phyloP scores from a whole-genome alignment of 1,284 basidiomycete species.

The Trametes pubescens region DNA sequence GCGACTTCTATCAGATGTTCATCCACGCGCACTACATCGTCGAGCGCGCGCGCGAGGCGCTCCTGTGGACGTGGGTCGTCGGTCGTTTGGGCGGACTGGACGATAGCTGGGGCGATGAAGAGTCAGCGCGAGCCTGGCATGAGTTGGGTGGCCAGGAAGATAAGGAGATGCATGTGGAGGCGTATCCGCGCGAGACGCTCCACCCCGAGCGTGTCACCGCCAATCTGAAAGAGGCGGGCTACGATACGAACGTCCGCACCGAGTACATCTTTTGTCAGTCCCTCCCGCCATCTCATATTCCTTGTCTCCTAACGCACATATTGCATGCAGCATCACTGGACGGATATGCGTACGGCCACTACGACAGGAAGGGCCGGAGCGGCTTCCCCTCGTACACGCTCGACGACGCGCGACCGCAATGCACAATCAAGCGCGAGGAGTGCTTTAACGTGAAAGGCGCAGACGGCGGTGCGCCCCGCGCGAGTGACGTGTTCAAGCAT shows the following conservation, averaged over 20 bases:
- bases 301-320: neutral
- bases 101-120: slow-evolving; percentile 40
- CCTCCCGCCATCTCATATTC: neutral
- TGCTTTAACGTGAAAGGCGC: slow-evolving; percentile 35
- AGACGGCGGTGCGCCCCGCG: slow-evolving; percentile 23
- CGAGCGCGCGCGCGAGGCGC: slow-evolving; percentile 51
- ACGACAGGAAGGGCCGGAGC: slow-evolving; percentile 22
- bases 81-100: slow-evolving; percentile 42
- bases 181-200: slow-evolving; percentile 33
- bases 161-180: slow-evolving; percentile 22
- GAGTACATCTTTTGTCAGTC: slow-evolving; percentile 40
- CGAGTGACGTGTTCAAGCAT: slow-evolving; percentile 51
- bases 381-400: slow-evolving; percentile 30
- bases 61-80: slow-evolving; percentile 53
- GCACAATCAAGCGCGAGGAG: slow-evolving; percentile 34
- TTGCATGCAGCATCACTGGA: slow-evolving; percentile 39
- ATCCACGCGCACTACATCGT: slow-evolving; percentile 47
- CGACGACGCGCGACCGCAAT: slow-evolving; percentile 17
- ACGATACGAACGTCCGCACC: slow-evolving; percentile 32
- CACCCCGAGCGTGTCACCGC: slow-evolving; percentile 30
- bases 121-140: slow-evolving; percentile 44
- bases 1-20: slow-evolving; percentile 47
- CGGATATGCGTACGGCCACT: slow-evolving; percentile 40
- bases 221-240: slow-evolving; percentile 31
- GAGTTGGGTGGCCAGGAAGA: slow-evolving; percentile 44